Percentiles rank a stretch among this genome's conserved stretches.
These are phyloP conservation scores for Pinus albicaulis DNA, from an alignment of 75 land plant species.

Conservation along the genomic window DNA sequence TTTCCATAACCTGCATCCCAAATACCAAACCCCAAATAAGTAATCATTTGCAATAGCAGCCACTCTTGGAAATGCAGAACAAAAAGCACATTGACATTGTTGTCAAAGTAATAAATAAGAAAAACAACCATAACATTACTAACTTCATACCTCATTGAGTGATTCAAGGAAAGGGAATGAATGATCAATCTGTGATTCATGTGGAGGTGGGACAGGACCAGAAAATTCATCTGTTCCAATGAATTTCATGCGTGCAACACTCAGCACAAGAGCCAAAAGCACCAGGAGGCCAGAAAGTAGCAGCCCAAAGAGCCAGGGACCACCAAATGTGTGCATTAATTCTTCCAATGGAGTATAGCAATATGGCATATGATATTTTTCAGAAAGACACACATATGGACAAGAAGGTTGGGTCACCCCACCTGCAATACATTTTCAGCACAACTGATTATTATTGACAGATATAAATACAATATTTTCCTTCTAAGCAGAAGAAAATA, in stretches of 20 bases:
- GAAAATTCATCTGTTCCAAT: slow-evolving; percentile 90
- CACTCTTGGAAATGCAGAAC: neutral
- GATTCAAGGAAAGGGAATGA: slow-evolving; percentile 97
- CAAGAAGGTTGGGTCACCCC: slow-evolving; percentile 82
- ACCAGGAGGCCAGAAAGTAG: slow-evolving; percentile 75
- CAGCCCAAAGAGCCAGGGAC: slow-evolving; percentile 96
- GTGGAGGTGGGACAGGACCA: slow-evolving; percentile 87
- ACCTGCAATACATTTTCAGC: slow-evolving; percentile 50
- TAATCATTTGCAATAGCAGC: neutral
- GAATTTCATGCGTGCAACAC: slow-evolving; percentile 95
- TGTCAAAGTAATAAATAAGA: neutral
- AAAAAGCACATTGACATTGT: neutral
- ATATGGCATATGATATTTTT: slow-evolving; percentile 95
- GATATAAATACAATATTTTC: neutral
- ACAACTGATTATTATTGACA: neutral
- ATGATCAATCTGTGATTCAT: slow-evolving; percentile 93
- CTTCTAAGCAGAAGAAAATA: neutral
- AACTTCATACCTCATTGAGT: slow-evolving; percentile 76
- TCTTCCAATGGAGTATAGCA: slow-evolving; percentile 98
- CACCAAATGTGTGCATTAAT: slow-evolving; percentile 93
- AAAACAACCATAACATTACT: neutral
- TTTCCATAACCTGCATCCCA: slow-evolving; percentile 78
- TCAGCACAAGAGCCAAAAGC: slow-evolving; percentile 84
- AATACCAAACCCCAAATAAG: neutral
- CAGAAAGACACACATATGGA: slow-evolving; percentile 91